phyloP scores from a whole-genome alignment of 2,329 filamentous ascomycete genomes.

The Fusarium sp. region DNA sequence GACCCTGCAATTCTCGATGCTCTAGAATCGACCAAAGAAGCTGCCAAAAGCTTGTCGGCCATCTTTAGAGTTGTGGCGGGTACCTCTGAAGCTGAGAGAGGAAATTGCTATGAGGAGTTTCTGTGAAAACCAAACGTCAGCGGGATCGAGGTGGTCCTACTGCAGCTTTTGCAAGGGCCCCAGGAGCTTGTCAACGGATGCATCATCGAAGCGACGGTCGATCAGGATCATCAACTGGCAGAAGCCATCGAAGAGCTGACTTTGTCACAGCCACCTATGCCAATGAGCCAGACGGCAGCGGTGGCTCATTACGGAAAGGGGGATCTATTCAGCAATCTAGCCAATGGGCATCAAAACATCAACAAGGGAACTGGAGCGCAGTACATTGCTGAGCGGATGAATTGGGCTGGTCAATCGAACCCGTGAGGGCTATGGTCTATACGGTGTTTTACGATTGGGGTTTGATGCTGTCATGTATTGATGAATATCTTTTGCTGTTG shows the following conservation, averaged over 20 bases:
- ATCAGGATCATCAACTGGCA: neutral
- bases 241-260: neutral
- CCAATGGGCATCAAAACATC: neutral
- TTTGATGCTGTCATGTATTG: too few relatives aligned
- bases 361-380: neutral
- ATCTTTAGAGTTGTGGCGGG: neutral
- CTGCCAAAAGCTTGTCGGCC: accelerated
- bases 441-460: too few relatives aligned
- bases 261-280: neutral
- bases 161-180: neutral
- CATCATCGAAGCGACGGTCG: neutral
- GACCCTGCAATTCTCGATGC: neutral
- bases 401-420: neutral
- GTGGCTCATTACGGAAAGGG: neutral
- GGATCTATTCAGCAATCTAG: neutral
- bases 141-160: neutral
- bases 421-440: neutral
- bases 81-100: neutral
- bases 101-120: accelerated
- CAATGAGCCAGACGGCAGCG: neutral
- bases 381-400: neutral
- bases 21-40: accelerated
- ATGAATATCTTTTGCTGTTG: too few relatives aligned
- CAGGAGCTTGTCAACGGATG: neutral
- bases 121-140: neutral